Percentiles rank a stretch among this genome's conserved stretches.
Evolutionary conservation across 805 yeast genomes (phyloP).

Genomic region (Hermanozyma aechmeae): DNA sequence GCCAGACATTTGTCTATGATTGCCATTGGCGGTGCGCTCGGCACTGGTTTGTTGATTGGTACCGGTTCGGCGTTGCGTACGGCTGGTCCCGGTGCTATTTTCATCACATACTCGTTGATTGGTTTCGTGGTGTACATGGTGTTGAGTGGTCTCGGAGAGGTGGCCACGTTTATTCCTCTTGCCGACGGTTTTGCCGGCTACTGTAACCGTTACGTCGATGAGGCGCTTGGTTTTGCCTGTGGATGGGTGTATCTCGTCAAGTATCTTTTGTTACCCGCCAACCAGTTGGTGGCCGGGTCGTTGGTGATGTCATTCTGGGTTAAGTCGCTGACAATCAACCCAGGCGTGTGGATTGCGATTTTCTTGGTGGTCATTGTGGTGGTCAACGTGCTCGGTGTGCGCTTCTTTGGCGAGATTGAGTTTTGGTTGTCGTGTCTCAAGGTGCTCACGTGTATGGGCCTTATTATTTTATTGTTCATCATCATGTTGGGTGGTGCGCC

Average conservation of each 20-base stretch:
- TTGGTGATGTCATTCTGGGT: slow-evolving; percentile 49
- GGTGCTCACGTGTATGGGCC: slow-evolving; percentile 56
- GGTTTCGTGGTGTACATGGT: slow-evolving; percentile 59
- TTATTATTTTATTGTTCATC: slow-evolving; percentile 52
- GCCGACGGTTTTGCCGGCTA: slow-evolving; percentile 60
- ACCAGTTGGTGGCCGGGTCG: slow-evolving; percentile 57
- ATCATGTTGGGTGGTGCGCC: slow-evolving; percentile 78
- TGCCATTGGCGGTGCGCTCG: slow-evolving; percentile 78
- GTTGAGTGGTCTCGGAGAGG: slow-evolving; percentile 50
- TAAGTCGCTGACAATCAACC: slow-evolving; percentile 33
- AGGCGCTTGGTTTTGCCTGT: slow-evolving; percentile 58
- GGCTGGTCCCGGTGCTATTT: slow-evolving; percentile 62
- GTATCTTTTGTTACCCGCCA: slow-evolving; percentile 48
- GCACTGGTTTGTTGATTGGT: slow-evolving; percentile 73
- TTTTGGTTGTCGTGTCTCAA: slow-evolving; percentile 59
- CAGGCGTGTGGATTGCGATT: slow-evolving; percentile 51
- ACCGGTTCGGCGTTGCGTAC: slow-evolving; percentile 60
- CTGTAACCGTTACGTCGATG: slow-evolving; percentile 55
- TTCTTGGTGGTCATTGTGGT: slow-evolving; percentile 31
- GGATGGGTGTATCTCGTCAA: slow-evolving; percentile 56
- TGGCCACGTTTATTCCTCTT: slow-evolving; percentile 50
- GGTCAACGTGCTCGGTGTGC: slow-evolving; percentile 41
- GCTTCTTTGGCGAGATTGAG: slow-evolving; percentile 34
- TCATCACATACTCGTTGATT: slow-evolving; percentile 58
- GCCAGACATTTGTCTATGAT: slow-evolving; percentile 63